A percentile compares a stretch with the other conserved stretches of the same genome.
Evolutionary conservation across 345 rosid species (phyloP).

Genomic region (Dipteronia sinensis): DNA sequence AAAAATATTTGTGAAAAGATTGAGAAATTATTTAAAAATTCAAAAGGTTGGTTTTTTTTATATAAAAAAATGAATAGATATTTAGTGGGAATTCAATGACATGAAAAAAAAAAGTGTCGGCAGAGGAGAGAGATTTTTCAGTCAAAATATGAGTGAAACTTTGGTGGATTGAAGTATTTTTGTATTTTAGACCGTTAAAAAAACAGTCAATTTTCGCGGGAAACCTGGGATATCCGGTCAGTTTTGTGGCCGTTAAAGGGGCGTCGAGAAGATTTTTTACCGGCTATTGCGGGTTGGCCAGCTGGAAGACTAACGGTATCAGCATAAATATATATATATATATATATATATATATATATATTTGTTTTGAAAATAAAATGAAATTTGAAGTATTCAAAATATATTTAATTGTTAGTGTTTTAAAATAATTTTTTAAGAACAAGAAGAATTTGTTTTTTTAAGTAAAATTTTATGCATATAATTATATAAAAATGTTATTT

Average conservation of each 20-base stretch:
- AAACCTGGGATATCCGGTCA: conserved; percentile 47
- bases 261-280: conserved; percentile 10
- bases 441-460: too few relatives aligned
- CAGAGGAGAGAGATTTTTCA: conserved; percentile 28
- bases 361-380: background rate
- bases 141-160: background rate
- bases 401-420: too few relatives aligned
- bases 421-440: too few relatives aligned
- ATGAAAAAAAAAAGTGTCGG: conserved; percentile 49
- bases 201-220: conserved; percentile 62
- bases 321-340: too few relatives aligned
- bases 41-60: conserved; percentile 8
- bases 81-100: conserved; percentile 14
- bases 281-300: conserved; percentile 40
- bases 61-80: background rate
- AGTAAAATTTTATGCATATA: too few relatives aligned
- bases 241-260: conserved; percentile 12
- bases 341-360: too few relatives aligned
- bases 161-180: conserved; percentile 1
- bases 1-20: background rate
- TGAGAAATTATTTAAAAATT: background rate
- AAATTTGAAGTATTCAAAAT: too few relatives aligned
- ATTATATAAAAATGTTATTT: too few relatives aligned
- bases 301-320: background rate
- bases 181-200: conserved; percentile 28